A percentile compares a stretch with the other conserved stretches of the same genome.
phyloP scores from a whole-genome alignment of 805 yeast genomes.

The Metschnikowia bowlesiae region DNA sequence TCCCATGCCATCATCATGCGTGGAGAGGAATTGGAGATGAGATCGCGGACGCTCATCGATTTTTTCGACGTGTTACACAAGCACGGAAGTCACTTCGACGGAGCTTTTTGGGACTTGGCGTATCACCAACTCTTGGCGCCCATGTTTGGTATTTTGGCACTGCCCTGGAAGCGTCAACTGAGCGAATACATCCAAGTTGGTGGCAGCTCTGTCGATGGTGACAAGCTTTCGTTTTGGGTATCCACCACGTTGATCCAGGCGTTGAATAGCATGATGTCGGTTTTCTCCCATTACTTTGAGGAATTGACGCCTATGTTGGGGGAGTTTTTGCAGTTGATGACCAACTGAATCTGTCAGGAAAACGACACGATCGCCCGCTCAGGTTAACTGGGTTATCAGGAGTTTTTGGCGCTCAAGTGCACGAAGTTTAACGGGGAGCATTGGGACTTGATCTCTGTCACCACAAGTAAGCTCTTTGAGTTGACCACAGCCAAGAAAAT shows the following conservation, averaged over 20 bases:
- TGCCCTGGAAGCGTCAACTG: constrained; percentile 67
- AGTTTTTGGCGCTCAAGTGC: constrained; percentile 72
- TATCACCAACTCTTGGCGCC: constrained; percentile 83
- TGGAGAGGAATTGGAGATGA: constrained; percentile 89
- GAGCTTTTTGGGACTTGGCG: constrained; percentile 75
- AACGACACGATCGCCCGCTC: constrained; percentile 95
- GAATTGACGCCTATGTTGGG: constrained; percentile 69
- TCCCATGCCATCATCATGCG: constrained; percentile 88
- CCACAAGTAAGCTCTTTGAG: constrained; percentile 67
- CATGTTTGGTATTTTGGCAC: constrained; percentile 74
- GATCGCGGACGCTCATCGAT: constrained; percentile 80
- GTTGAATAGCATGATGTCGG: constrained; percentile 75
- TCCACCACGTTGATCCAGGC: constrained; percentile 97
- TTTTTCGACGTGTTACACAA: constrained; percentile 78
- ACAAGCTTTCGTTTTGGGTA: constrained; percentile 90
- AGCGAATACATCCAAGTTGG: constrained; percentile 32
- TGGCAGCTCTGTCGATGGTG: constrained; percentile 44
- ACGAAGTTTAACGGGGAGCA: constrained; percentile 57
- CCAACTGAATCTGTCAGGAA: constrained; percentile 91
- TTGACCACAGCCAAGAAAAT: constrained; percentile 84
- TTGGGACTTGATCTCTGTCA: constrained; percentile 67
- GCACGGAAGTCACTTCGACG: constrained; percentile 72
- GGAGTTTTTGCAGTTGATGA: constrained; percentile 71
- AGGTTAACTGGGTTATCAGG: constrained; percentile 85
- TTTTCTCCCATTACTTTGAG: constrained; percentile 79